Conservation (phyloP, 164 flowering plant genomes). For the Magnolia officinalis region DNA sequence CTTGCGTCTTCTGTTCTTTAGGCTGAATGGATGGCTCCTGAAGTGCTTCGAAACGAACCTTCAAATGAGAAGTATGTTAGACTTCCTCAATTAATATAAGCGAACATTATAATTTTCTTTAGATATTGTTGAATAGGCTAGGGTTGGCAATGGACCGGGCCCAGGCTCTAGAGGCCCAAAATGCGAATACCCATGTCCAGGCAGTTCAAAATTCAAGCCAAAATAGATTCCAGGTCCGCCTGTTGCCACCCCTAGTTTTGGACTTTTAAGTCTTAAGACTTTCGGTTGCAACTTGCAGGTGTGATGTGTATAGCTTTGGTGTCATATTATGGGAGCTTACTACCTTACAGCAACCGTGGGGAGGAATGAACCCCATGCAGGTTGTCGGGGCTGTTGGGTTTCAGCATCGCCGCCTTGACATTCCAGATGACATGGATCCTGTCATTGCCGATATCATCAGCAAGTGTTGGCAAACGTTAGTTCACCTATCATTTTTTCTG, state of each 20-base stretch:
- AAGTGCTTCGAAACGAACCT: constrained; percentile 92
- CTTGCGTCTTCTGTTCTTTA: constrained; percentile 26
- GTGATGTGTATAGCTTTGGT: constrained; percentile 94
- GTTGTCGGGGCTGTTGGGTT: constrained; percentile 99
- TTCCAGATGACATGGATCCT: constrained; percentile 81
- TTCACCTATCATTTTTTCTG: constrained; percentile 5
- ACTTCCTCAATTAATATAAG: neutral
- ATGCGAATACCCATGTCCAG: neutral
- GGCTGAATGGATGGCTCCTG: constrained; percentile 99
- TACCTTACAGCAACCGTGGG: constrained; percentile 96
- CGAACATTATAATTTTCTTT: neutral
- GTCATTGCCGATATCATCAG: constrained; percentile 68
- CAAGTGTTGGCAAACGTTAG: constrained; percentile 96
- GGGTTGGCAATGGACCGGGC: neutral
- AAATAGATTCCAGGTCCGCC: neutral
- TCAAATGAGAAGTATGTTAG: constrained; percentile 81
- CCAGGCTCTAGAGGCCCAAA: neutral
- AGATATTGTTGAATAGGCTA: neutral
- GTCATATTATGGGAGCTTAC: constrained; percentile 94
- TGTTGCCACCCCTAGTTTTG: neutral
- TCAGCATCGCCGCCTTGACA: constrained; percentile 94
- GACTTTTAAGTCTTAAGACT: constrained; percentile 3
- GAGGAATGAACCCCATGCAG: constrained; percentile 98
- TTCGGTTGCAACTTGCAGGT: constrained; percentile 44
- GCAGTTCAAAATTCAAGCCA: neutral